These are phyloP conservation scores for Rhodosporidiobolus sp. DNA, from an alignment of 768 basidiomycete genomes.

Conservation along the genomic window DNA sequence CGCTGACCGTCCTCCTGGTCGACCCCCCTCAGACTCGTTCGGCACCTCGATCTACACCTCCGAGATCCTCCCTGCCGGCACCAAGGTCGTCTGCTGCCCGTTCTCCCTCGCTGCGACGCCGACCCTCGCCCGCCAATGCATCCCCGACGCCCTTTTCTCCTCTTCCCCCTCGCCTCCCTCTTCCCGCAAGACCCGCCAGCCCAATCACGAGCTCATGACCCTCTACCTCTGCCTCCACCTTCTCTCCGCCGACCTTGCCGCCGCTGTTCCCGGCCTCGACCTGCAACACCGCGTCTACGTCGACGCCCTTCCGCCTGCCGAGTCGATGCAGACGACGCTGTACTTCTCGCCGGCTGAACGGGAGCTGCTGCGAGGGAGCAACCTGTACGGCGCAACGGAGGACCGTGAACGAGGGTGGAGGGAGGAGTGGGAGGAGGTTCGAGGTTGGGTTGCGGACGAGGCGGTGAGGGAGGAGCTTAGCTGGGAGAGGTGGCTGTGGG, in stretches of 20 bases:
- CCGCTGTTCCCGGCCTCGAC: background rate
- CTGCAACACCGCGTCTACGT: slow-evolving; percentile 60
- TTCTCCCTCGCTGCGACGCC: slow-evolving; percentile 49
- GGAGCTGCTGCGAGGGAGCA: slow-evolving; percentile 68
- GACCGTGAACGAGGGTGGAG: slow-evolving; percentile 65
- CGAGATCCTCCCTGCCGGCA: slow-evolving; percentile 33
- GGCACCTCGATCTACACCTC: slow-evolving; percentile 46
- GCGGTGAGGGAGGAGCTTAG: slow-evolving; percentile 59
- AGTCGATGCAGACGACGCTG: slow-evolving; percentile 66
- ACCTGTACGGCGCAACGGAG: slow-evolving; percentile 70
- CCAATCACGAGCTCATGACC: slow-evolving; percentile 42
- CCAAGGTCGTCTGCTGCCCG: slow-evolving; percentile 47
- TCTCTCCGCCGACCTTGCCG: background rate
- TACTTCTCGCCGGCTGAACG: slow-evolving; percentile 67
- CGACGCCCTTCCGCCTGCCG: slow-evolving; percentile 60
- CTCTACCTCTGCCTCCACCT: slow-evolving; percentile 48
- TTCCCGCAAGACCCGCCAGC: slow-evolving; percentile 16
- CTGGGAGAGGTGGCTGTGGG: slow-evolving; percentile 52
- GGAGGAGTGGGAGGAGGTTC: slow-evolving; percentile 62
- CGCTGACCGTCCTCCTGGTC: background rate
- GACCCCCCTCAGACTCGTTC: slow-evolving; percentile 17
- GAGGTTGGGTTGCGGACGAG: slow-evolving; percentile 49
- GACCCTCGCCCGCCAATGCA: slow-evolving; percentile 33
- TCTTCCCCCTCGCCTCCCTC: slow-evolving; percentile 17
- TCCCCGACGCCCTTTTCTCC: slow-evolving; percentile 16